Base-by-base conservation (phyloP, 1,284 basidiomycete genomes). In the Cystobasidium sp. region DNA sequence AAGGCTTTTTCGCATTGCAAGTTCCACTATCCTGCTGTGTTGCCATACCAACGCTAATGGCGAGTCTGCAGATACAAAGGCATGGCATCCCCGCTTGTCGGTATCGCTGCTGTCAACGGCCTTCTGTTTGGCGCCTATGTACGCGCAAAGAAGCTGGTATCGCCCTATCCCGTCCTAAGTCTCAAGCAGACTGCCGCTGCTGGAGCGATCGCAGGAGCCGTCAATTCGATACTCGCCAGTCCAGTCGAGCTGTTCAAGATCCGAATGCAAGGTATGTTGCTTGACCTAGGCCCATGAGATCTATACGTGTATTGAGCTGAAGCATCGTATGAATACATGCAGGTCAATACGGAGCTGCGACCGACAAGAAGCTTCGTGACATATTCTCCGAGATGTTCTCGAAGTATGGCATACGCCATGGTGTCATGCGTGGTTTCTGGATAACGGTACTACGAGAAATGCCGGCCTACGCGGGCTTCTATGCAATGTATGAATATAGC, bases 371-470 rank as follows among this genome's bases (percentile, higher is more conserved):
- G 55, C 85, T 97, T 43, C 84, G 88, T 43, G 86, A 84, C 2
- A 86, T 97, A 4, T 88, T 88, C 6, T 84, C 83, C 20, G 92
- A 95, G 78, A 92, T 95, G 88, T 96, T 93, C 90, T 82, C 80
- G 41, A 83, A 91, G 72, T 93, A 90, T 85, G 95, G 96, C 0
- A 88, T 97, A 77, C 84, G 88, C 55, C 86, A 88, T 75, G 96
- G 96, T 8, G 87, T 98, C 67, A 97, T 98, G 94, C 86, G 96
- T 44, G 96, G 96, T 0, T 98, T 94, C 82, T 97, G 94, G 93
- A 93, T 95, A n/a, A 98, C 96, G 0, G 88, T 97, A 39, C 87
- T 89, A 0, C 86, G 94, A 78, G 96, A 98, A 82, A 93, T 97
- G 56, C 95, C 95, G 3, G 95, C 94, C 7, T 97, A 97, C 81